These are phyloP conservation scores for Cylindrodendrum hubeiense DNA, from an alignment of 2,329 filamentous ascomycete genomes.

Conservation along the genomic window DNA sequence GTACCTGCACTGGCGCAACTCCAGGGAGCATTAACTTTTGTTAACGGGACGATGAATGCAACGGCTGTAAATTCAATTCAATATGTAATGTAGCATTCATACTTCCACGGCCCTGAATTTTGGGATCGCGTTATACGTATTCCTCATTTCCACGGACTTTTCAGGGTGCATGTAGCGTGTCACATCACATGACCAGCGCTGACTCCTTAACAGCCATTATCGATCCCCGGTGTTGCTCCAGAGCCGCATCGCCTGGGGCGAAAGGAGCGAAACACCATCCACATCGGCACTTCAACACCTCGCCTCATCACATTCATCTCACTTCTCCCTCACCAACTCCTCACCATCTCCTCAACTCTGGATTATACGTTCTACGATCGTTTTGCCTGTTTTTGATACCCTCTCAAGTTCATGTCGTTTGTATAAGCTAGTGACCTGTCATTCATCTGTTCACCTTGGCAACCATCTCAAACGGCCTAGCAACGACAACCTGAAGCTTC, in stretches of 20 bases:
- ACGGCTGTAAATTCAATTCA: background rate
- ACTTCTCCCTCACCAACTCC: background rate
- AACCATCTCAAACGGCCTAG: background rate
- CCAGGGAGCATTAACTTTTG: constrained; percentile 47
- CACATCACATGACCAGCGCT: constrained; percentile 2
- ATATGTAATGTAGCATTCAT: background rate
- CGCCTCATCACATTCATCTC: constrained; percentile 23
- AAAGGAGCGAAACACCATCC: constrained; percentile 32
- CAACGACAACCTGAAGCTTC: background rate
- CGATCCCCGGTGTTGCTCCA: constrained; percentile 40
- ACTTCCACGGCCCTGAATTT: background rate
- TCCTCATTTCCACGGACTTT: background rate
- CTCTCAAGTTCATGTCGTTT: background rate
- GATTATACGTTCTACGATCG: background rate
- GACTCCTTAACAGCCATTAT: constrained; percentile 43
- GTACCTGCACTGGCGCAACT: constrained; percentile 41
- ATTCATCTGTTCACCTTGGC: background rate
- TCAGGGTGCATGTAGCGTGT: background rate
- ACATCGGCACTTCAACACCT: constrained; percentile 9
- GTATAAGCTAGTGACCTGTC: background rate
- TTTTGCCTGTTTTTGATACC: background rate
- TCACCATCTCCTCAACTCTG: background rate
- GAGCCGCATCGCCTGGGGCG: constrained; percentile 34
- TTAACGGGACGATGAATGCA: constrained; percentile 35
- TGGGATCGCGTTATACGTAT: background rate